Percentiles rank a stretch among this genome's conserved stretches.
phyloP scores from a whole-genome alignment of 805 yeast species.

The Kazachstania bromeliacearum region DNA sequence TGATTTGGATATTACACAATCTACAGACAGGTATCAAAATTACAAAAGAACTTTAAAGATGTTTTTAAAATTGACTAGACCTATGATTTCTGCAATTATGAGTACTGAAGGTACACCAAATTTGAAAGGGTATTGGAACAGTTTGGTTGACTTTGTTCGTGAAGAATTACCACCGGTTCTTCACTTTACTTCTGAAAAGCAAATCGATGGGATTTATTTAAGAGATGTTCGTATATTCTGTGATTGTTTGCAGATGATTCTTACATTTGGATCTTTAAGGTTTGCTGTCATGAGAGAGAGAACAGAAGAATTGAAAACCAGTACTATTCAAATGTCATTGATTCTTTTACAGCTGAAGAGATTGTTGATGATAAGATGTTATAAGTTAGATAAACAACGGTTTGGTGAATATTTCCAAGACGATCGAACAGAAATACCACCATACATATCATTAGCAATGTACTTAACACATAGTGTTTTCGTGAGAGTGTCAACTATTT shows the following conservation, averaged over 20 bases:
- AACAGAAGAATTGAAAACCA: constrained; percentile 6
- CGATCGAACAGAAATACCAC: constrained; percentile 10
- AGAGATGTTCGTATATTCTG: constrained; percentile 6
- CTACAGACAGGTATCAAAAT: background rate
- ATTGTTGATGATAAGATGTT: constrained; percentile 10
- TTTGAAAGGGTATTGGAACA: constrained; percentile 2
- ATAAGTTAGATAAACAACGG: constrained; percentile 12
- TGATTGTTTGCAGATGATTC: constrained; percentile 12
- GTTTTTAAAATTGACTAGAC: constrained; percentile 14
- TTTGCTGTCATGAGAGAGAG: constrained; percentile 10
- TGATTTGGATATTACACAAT: constrained; percentile 6
- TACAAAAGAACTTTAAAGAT: constrained; percentile 10
- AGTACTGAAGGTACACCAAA: constrained; percentile 9
- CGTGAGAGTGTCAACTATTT: constrained; percentile 5
- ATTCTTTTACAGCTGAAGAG: constrained; percentile 12
- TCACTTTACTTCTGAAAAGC: background rate
- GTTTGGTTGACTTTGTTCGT: background rate
- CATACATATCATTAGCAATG: constrained; percentile 8
- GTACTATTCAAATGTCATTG: constrained; percentile 8
- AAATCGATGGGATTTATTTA: background rate
- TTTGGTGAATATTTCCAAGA: constrained; percentile 9
- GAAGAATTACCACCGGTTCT: constrained; percentile 2
- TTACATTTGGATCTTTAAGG: constrained; percentile 11
- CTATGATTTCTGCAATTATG: constrained; percentile 10
- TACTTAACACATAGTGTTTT: constrained; percentile 4